A percentile compares a stretch with the other conserved stretches of the same genome.
Conservation (phyloP, 371 early-diverging fungal species). For the Chytridium lagenaria region DNA sequence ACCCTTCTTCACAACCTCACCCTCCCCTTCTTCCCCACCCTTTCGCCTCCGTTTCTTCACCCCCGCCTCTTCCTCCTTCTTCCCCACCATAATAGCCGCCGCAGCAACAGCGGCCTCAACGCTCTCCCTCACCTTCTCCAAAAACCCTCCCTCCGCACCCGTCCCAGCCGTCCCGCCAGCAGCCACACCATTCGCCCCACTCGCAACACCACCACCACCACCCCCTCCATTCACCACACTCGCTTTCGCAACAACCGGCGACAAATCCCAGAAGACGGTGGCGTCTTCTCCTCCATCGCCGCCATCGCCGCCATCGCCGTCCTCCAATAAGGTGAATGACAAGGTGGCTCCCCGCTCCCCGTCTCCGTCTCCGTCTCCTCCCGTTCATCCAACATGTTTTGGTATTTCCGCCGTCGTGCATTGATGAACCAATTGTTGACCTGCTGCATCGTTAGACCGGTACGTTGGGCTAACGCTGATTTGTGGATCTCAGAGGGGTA, state of each 20-base stretch:
- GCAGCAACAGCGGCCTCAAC: no score
- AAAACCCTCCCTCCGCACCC: no score
- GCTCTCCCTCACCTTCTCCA: no score
- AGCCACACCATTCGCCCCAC: no score
- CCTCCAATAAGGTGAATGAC: conserved; percentile 37
- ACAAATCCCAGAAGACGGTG: no score
- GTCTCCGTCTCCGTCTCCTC: conserved; percentile 1
- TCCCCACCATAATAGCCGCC: no score
- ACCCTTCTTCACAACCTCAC: background rate
- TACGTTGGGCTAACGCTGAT: conserved; percentile 20
- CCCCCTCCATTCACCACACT: no score
- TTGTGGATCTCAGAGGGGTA: conserved; percentile 31
- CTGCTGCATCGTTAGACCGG: conserved; percentile 36
- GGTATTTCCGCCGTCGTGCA: conserved; percentile 33
- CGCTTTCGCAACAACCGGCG: no score
- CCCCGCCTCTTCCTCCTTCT: background rate
- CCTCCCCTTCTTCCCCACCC: background rate
- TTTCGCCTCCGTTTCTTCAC: conserved; percentile 1
- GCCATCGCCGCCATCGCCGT: conserved; percentile 31
- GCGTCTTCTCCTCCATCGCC: no score
- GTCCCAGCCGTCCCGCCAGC: background rate
- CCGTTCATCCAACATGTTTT: conserved; percentile 28
- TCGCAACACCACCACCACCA: no score
- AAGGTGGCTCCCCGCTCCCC: conserved; percentile 17
- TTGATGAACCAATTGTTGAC: no score